Evolutionary conservation across 257 asterid genomes (phyloP).

Genomic region (Coffea eugenioides): DNA sequence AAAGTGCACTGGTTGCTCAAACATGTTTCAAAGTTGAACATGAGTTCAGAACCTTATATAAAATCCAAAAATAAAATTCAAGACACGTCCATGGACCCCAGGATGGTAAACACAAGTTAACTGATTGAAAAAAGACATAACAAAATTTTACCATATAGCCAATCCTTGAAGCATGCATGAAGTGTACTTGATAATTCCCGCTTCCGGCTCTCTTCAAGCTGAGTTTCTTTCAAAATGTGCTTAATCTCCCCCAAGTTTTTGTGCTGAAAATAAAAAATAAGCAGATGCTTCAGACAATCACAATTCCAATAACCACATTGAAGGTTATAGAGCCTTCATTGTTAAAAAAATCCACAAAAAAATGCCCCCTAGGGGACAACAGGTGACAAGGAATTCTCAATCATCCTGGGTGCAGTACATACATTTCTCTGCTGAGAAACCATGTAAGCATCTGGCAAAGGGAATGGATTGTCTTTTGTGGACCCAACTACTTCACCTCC

Average conservation of each 20-base stretch:
- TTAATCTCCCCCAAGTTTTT: constrained; percentile 72
- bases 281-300: constrained; percentile 1
- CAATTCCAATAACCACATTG: not conserved
- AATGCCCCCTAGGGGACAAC: not conserved
- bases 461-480: constrained; percentile 79
- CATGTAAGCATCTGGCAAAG: constrained; percentile 79
- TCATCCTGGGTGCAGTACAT: constrained; percentile 16
- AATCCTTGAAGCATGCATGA: constrained; percentile 84
- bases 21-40: not conserved
- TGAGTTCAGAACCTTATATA: not conserved
- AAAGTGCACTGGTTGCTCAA: not conserved
- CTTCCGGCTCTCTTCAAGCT: constrained; percentile 84
- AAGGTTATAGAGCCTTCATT: not conserved
- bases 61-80: not conserved
- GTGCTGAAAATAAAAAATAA: constrained; percentile 43
- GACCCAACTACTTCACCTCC: constrained; percentile 63
- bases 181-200: constrained; percentile 81
- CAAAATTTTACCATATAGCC: constrained; percentile 77
- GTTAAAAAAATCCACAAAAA: not conserved
- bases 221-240: constrained; percentile 69
- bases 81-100: not conserved
- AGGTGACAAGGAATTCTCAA: not conserved
- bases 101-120: not conserved
- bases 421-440: constrained; percentile 85
- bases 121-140: not conserved